A percentile compares a stretch with the other conserved stretches of the same genome.
phyloP scores from a whole-genome alignment of 2,329 filamentous ascomycete genomes.

The Epichloe coenophiala region DNA sequence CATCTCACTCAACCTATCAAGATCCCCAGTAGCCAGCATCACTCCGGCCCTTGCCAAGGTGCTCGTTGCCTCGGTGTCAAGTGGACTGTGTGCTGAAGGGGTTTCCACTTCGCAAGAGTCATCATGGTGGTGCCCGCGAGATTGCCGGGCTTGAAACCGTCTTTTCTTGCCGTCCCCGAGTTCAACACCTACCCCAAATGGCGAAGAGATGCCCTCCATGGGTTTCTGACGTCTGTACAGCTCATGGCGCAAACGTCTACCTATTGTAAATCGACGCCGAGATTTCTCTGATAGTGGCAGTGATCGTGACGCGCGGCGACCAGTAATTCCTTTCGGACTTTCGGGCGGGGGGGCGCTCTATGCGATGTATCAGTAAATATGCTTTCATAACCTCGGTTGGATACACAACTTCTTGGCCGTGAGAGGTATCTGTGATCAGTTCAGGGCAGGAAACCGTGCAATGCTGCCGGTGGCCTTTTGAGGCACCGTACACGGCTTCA shows the following conservation, averaged over 20 bases:
- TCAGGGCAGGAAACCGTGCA: conserved; percentile 6
- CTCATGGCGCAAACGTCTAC: not conserved
- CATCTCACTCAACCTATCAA: conserved; percentile 19
- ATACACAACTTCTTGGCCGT: not conserved
- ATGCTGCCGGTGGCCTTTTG: not conserved
- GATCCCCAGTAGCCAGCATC: conserved; percentile 16
- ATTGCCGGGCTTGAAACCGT: conserved; percentile 17
- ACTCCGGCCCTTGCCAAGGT: conserved; percentile 16
- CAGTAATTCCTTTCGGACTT: not conserved
- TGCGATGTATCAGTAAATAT: not conserved
- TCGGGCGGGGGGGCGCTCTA: not conserved
- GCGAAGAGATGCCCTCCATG: not conserved
- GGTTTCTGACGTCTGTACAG: conserved; percentile 4
- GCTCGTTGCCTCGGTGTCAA: conserved; percentile 10
- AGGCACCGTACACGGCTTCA: not conserved
- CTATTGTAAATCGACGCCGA: not conserved
- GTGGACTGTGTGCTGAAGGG: conserved; percentile 9
- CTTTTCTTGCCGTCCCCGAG: conserved; percentile 16
- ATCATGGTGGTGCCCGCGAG: conserved; percentile 11
- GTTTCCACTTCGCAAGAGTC: conserved; percentile 12
- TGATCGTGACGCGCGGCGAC: conserved; percentile 3
- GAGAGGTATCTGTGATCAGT: not conserved
- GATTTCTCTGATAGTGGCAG: conserved; percentile 1
- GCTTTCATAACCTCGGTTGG: not conserved
- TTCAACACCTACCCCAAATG: not conserved